A percentile compares a stretch with the other conserved stretches of the same genome.
These are phyloP conservation scores for Hypomontagnella monticulosa DNA, from an alignment of 495 filamentous ascomycete genomes.

Conservation along the genomic window DNA sequence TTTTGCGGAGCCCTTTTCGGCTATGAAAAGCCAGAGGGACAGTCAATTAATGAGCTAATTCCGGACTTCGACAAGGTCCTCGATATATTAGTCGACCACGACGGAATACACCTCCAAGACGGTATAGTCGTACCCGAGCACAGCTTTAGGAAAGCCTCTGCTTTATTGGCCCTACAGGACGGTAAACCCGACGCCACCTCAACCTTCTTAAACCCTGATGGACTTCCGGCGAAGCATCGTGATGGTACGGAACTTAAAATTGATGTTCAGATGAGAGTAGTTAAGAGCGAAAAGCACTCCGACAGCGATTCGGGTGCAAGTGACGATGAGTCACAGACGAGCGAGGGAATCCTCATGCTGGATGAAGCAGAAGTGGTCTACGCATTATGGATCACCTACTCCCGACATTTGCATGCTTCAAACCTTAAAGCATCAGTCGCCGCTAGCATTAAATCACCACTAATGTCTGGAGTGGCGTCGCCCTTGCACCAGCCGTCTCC, in stretches of 20 bases:
- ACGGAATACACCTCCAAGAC: slow-evolving; percentile 81
- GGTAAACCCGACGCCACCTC: slow-evolving; percentile 78
- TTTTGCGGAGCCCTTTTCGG: slow-evolving; percentile 94
- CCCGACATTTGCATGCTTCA: slow-evolving; percentile 84
- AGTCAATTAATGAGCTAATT: slow-evolving; percentile 80
- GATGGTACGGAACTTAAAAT: slow-evolving; percentile 92
- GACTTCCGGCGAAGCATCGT: slow-evolving; percentile 84
- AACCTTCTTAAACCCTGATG: slow-evolving; percentile 80
- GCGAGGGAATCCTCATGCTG: slow-evolving; percentile 42
- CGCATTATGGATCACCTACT: slow-evolving; percentile 97
- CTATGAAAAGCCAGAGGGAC: slow-evolving; percentile 80
- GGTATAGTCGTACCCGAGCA: slow-evolving; percentile 98
- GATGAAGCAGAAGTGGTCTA: slow-evolving; percentile 81
- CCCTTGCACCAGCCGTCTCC: slow-evolving; percentile 81
- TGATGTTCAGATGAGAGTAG: slow-evolving; percentile 94
- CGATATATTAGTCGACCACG: slow-evolving; percentile 82
- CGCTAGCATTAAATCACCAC: slow-evolving; percentile 65
- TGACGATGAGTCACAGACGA: slow-evolving; percentile 56
- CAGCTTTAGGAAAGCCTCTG: slow-evolving; percentile 89
- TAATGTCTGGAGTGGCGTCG: slow-evolving; percentile 67
- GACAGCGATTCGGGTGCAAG: slow-evolving; percentile 55
- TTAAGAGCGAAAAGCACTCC: slow-evolving; percentile 77
- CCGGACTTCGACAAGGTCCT: slow-evolving; percentile 88
- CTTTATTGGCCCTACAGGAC: slow-evolving; percentile 81
- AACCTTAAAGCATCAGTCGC: slow-evolving; percentile 52